Evolutionary conservation across 1,284 basidiomycete species (phyloP), one percentile per base, ranked within the genome.

Genomic region (Sporisorium scitamineum): DNA sequence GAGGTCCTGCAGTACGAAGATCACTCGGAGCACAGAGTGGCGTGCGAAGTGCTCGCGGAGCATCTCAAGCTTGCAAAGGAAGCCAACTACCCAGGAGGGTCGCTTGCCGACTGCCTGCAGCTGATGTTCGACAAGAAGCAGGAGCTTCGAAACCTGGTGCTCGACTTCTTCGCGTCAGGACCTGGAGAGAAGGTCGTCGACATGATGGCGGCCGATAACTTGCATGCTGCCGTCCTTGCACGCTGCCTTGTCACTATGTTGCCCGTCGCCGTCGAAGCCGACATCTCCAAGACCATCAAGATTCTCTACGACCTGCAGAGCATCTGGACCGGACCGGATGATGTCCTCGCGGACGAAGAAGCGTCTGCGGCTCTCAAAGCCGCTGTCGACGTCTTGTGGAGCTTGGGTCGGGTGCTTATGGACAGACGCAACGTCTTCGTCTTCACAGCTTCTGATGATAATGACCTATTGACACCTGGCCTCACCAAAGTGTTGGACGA

Each of bases 1-100:
- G 61, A 71, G 22, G 47, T 71, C 0, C 54, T 76, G 10, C 52
- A 55, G 22, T 59, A 69, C 10, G 54, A 61, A 3, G 34, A 42
- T 9, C 52, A 45, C 6, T 27, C n/a, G 5, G 71, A 75, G 51
- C 56, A 54, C 6, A 50, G 26, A 16, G 1, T 45, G 1, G 48
- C 67, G 6, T 22, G 34, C n/a, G 42, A 58, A 8, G 11, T 58
- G 14, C 57, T 75, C 9, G 24, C 24, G 9, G 11, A 54, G 9
- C 65, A 71, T 20, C n/a, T 72, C 9, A 3, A 5, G 9, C 26
- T 61, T 27, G 55, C 45, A 9, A 26, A 27, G 31, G 18, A n/a
- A 16, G 24, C 14, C 1, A 16, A 48, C 3, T 5, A 37, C 8
- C 27, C 16, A 3, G 22, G 6, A 6, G 27, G 10, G 11, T 47